Conservation (phyloP, 1,284 basidiomycete species). For the Cutaneotrichosporon spelunceum region DNA sequence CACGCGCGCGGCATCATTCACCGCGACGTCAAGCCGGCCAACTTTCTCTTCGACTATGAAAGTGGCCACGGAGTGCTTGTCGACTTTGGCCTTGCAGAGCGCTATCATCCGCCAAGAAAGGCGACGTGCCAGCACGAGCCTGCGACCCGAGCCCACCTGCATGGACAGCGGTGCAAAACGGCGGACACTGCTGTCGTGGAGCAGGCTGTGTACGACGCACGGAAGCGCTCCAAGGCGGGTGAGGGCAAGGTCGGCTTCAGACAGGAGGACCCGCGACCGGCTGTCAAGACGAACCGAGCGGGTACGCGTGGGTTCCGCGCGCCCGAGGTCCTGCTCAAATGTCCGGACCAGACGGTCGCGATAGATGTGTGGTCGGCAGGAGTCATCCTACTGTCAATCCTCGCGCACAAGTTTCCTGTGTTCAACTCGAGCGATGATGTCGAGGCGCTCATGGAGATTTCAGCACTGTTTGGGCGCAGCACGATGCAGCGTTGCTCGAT, state of each 20-base stretch:
- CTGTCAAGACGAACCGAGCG: slow-evolving; percentile 91
- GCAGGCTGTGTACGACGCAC: slow-evolving; percentile 61
- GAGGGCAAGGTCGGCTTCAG: slow-evolving; percentile 51
- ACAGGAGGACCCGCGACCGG: slow-evolving; percentile 57
- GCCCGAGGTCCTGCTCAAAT: slow-evolving; percentile 94
- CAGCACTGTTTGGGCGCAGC: slow-evolving; percentile 76
- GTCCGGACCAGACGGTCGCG: slow-evolving; percentile 87
- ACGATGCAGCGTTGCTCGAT: slow-evolving; percentile 83
- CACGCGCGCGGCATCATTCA: slow-evolving; percentile 89
- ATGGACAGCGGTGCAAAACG: slow-evolving; percentile 57
- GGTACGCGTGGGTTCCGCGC: slow-evolving; percentile 96
- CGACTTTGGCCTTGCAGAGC: slow-evolving; percentile 90
- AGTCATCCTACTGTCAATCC: slow-evolving; percentile 85
- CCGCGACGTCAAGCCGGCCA: slow-evolving; percentile 97
- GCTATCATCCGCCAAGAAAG: slow-evolving; percentile 48
- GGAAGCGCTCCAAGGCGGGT: slow-evolving; percentile 54
- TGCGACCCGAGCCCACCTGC: slow-evolving; percentile 61
- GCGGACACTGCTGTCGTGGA: slow-evolving; percentile 43
- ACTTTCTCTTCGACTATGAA: slow-evolving; percentile 89
- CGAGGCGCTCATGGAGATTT: slow-evolving; percentile 93
- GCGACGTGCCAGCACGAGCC: slow-evolving; percentile 68
- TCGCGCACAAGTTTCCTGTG: slow-evolving; percentile 87
- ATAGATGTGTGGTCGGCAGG: slow-evolving; percentile 97
- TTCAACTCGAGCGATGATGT: slow-evolving; percentile 94
- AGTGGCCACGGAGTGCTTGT: slow-evolving; percentile 82